A percentile compares a stretch with the other conserved stretches of the same genome.
Evolutionary conservation across 2,329 filamentous ascomycete species (phyloP).

Genomic region (Cordyceps pruinosa): DNA sequence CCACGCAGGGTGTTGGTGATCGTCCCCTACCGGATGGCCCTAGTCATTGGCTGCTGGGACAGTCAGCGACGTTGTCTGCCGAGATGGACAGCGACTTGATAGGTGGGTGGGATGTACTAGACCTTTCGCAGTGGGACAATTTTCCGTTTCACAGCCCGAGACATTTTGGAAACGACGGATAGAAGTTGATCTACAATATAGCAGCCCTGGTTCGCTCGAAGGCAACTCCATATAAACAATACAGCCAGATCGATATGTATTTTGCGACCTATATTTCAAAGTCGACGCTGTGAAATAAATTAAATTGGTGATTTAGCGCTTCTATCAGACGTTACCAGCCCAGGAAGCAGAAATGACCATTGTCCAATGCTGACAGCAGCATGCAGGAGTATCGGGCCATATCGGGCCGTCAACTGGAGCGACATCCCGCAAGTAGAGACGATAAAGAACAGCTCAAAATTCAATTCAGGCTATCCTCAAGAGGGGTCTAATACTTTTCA

Average conservation of each 20-base stretch:
- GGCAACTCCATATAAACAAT: no score
- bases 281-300: no score
- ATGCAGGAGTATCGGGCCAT: no score
- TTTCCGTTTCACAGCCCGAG: conserved; percentile 21
- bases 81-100: conserved; percentile 10
- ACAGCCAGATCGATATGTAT: no score
- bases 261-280: no score
- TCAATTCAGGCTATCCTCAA: background rate
- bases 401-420: background rate
- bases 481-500: no score
- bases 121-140: conserved; percentile 27
- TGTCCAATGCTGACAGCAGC: no score
- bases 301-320: no score
- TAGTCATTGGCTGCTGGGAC: background rate
- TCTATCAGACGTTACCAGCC: no score
- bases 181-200: background rate
- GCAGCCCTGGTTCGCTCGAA: no score
- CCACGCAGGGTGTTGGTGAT: background rate
- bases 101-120: conserved; percentile 23
- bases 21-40: background rate
- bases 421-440: background rate
- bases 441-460: background rate
- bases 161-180: conserved; percentile 6
- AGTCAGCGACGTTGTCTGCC: background rate
- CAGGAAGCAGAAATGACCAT: no score